Percentiles rank a stretch among this genome's conserved stretches.
Evolutionary conservation across 805 yeast genomes (phyloP).

Genomic region (Kluyveromyces siamensis): DNA sequence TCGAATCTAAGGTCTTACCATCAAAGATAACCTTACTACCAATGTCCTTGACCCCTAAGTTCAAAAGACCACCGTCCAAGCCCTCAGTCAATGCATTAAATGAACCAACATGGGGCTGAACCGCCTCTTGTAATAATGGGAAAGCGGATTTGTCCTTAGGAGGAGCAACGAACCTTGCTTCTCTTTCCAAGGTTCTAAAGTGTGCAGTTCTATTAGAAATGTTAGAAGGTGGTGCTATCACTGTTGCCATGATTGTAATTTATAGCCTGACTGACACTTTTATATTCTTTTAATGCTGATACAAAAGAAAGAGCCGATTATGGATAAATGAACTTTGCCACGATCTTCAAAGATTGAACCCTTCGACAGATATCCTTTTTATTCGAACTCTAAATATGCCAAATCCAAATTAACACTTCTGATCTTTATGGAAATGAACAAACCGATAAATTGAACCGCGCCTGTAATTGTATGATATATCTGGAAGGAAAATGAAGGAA

Average conservation of each 20-base stretch:
- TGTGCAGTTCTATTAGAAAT: slow-evolving; percentile 31
- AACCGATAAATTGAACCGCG: neutral
- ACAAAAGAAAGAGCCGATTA: neutral
- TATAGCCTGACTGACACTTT: no score
- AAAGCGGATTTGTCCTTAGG: slow-evolving; percentile 78
- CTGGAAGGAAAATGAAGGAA: neutral
- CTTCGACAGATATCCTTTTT: neutral
- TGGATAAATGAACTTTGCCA: neutral
- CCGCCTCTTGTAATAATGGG: slow-evolving; percentile 81
- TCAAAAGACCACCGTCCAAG: slow-evolving; percentile 73
- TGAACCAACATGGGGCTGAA: slow-evolving; percentile 90
- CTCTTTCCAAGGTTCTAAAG: slow-evolving; percentile 75
- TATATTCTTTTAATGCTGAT: no score
- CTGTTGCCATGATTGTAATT: neutral
- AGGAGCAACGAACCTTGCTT: slow-evolving; percentile 75
- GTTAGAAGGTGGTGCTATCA: neutral
- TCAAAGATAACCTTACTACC: slow-evolving; percentile 84
- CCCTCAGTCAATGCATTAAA: slow-evolving; percentile 93
- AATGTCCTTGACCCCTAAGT: slow-evolving; percentile 79
- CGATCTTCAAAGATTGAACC: neutral
- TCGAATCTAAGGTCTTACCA: slow-evolving; percentile 30
- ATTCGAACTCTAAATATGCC: neutral
- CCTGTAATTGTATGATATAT: neutral
- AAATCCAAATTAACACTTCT: neutral
- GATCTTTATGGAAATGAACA: neutral